Conservation (phyloP, 2,329 filamentous ascomycete species). For the Corinectria fuckeliana region DNA sequence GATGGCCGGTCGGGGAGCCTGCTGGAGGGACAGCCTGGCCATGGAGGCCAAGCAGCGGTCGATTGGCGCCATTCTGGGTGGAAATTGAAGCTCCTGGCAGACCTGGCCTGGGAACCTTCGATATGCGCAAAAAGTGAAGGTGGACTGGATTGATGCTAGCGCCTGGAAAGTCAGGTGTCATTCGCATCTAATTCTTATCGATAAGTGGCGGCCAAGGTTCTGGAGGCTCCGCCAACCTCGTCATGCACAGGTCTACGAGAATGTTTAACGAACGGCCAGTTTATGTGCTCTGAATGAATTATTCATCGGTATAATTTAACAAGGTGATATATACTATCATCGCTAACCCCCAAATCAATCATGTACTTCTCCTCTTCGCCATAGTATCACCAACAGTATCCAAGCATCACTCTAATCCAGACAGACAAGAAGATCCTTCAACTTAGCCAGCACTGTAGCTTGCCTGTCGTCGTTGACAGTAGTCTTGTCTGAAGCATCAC, state of each 20-base stretch:
- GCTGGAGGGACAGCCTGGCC: slow-evolving; percentile 56
- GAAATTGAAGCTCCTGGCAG: slow-evolving; percentile 38
- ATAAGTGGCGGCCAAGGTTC: no score
- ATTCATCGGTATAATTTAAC: background rate
- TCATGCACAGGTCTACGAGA: no score
- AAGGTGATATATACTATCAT: no score
- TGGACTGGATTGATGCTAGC: slow-evolving; percentile 19
- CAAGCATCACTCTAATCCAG: slow-evolving; percentile 15
- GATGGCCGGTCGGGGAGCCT: slow-evolving; percentile 50
- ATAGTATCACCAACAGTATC: background rate
- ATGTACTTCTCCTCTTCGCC: no score
- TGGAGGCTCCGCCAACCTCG: background rate
- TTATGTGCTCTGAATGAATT: background rate
- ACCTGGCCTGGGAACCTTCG: slow-evolving; percentile 23
- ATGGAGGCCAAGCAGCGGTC: slow-evolving; percentile 62
- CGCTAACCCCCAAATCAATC: background rate
- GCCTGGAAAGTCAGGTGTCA: slow-evolving; percentile 33
- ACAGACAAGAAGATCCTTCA: slow-evolving; percentile 42
- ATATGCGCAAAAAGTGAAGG: slow-evolving; percentile 36
- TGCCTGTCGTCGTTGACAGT: slow-evolving; percentile 49
- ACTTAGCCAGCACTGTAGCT: slow-evolving; percentile 40
- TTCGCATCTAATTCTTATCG: slow-evolving; percentile 31
- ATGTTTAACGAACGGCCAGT: no score
- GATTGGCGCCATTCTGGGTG: slow-evolving; percentile 55
- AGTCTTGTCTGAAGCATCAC: slow-evolving; percentile 64